Percentiles rank a stretch among this genome's conserved stretches.
phyloP scores from a whole-genome alignment of 176 grass and related monocot species.

The Triticum urartu region DNA sequence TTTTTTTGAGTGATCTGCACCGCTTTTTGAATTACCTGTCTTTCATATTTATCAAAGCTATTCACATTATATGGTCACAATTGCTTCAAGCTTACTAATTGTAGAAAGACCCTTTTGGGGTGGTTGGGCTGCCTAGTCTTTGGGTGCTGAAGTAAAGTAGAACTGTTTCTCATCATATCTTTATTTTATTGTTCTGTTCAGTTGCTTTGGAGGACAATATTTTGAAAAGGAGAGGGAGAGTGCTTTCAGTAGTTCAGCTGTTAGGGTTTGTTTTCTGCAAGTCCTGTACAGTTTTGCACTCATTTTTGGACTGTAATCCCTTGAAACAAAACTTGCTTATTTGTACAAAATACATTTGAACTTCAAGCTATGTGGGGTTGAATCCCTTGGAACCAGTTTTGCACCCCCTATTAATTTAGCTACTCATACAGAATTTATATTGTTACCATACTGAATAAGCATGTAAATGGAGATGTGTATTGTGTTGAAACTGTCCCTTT shows the following conservation, averaged over 20 bases:
- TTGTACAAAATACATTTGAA: neutral
- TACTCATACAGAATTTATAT: neutral
- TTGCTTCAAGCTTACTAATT: neutral
- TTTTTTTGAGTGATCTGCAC: neutral
- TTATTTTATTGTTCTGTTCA: neutral
- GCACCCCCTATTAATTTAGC: neutral
- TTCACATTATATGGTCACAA: slow-evolving; percentile 16
- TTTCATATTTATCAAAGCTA: neutral
- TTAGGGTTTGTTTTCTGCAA: neutral
- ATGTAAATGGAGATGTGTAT: neutral
- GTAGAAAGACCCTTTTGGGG: neutral
- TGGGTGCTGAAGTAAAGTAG: neutral
- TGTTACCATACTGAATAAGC: neutral
- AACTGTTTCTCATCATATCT: neutral
- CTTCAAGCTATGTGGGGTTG: neutral
- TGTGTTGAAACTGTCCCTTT: neutral
- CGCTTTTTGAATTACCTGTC: slow-evolving; percentile 9
- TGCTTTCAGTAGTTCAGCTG: neutral
- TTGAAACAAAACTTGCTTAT: neutral
- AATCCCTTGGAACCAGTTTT: no score
- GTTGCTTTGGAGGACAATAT: neutral
- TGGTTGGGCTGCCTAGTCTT: neutral
- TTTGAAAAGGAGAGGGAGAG: neutral
- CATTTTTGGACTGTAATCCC: neutral
- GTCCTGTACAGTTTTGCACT: neutral